Evolutionary conservation across 2,329 filamentous ascomycete genomes (phyloP).

Genomic region (Setomelanomma holmii): DNA sequence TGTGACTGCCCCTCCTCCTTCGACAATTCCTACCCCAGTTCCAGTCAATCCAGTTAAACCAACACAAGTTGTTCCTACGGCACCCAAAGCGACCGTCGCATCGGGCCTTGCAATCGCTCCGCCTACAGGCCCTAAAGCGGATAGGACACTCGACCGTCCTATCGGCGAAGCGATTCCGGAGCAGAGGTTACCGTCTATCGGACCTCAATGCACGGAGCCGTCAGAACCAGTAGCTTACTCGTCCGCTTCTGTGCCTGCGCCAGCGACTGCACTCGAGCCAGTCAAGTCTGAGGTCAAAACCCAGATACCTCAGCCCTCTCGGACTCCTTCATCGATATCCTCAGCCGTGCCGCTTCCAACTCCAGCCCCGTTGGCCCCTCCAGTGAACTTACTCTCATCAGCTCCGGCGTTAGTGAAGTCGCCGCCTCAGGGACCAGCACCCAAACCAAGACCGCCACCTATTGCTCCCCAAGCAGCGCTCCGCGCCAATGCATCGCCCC

Average conservation of each 20-base stretch:
- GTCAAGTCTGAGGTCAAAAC: conserved; percentile 24
- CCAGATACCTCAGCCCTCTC: conserved; percentile 11
- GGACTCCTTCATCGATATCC: conserved; percentile 6
- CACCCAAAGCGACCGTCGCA: conserved; percentile 46
- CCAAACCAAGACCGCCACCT: conserved; percentile 36
- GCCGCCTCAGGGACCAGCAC: conserved; percentile 39
- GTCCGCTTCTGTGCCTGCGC: conserved; percentile 18
- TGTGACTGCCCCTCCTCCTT: conserved; percentile 24
- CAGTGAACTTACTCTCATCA: conserved; percentile 7
- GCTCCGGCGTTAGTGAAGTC: conserved; percentile 25
- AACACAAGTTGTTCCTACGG: conserved; percentile 21
- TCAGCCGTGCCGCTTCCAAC: too few species aligned
- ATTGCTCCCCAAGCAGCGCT: conserved; percentile 43
- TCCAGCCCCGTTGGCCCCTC: too few species aligned
- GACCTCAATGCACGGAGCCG: conserved; percentile 29
- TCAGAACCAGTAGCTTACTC: not conserved
- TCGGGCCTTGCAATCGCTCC: conserved; percentile 43
- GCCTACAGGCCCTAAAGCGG: conserved; percentile 52
- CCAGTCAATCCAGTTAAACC: conserved; percentile 5
- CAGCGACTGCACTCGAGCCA: conserved; percentile 10
- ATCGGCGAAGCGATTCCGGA: conserved; percentile 31
- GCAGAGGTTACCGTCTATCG: conserved; percentile 17
- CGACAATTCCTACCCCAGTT: conserved; percentile 30
- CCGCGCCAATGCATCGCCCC: conserved; percentile 42
- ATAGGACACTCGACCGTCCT: conserved; percentile 39